Evolutionary conservation across 1,284 basidiomycete genomes (phyloP), one percentile per base, ranked within the genome.

Genomic region (Rhodotorula sp.): DNA sequence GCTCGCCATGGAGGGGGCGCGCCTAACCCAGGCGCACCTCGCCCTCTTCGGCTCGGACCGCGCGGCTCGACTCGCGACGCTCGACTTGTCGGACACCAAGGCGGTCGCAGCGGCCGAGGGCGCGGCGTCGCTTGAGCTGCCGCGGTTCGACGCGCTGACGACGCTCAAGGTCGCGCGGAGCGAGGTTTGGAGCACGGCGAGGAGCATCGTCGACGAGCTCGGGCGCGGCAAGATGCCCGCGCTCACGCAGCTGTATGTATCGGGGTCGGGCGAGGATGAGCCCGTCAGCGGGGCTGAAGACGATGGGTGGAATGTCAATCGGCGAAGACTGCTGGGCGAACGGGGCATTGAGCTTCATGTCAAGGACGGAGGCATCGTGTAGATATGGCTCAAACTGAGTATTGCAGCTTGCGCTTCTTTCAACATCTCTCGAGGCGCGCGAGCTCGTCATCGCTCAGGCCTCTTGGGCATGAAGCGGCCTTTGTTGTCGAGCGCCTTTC

Each of bases 11-110:
- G 0, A 41, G 1, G 44, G 44, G 7, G 55, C 54, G 4, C 46
- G 25, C 12, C 60, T 67, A 16, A 4, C 10, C 7, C 66, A 56
- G 16, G 34, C 34, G 21, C 60, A 67, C 41, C 60, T 67, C 41
- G 45, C 50, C 7, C 54, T 62, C 46, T 49, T 67, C 34, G 34
- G 34, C 34, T 34, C 34, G 34, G 34, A 34, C 34, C 34, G 34
- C 21, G 7, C 21, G 4, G 5, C 44, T 66, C 65, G 65, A 54
- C 34, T 21, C 61, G 50, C 53, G 25, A 34, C 34, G 34, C 34
- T 34, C 34, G 34, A 34, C 34, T 34, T 34, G 34, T 34, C 34
- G 34, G 34, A 34, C 5, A 34, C 34, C 34, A 34, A 34, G 34
- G 34, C 34, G 34, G 34, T 34, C 34, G 34, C 17, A 9, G 5